Evolutionary conservation across 2,329 filamentous ascomycete species (phyloP), one percentile per base, ranked within the genome.

Genomic region (Sarocladium kiliense): DNA sequence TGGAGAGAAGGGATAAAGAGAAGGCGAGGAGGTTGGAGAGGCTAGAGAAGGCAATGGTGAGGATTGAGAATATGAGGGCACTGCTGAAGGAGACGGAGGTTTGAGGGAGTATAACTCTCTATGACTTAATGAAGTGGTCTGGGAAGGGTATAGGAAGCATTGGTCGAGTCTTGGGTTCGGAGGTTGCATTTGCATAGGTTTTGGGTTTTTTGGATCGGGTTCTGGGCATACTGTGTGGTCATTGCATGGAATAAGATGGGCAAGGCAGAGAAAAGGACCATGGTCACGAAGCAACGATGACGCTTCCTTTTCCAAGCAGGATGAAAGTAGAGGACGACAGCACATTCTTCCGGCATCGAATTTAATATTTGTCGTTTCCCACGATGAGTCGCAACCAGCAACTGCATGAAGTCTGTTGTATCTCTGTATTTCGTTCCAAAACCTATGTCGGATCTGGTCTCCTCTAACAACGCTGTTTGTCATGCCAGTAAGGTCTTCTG

Each of bases 1-100:
- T 94, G 21, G 88, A 92, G 72, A 73, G 77, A 62, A 75, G 88
- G 58, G 89, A 93, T 57, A 71, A 67, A 49, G 88, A 91, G 61
- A 90, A 91, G 76, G 77, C 79, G 63, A 77, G 76, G 56, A 73
- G 89, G 53, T 66, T 94, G 59, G 88, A 90, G 57, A 76, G 80
- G 63, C 66, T 94, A 54, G 89, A 94, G 73, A 77, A 80, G 34
- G 88, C 88, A 18, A 79, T 92, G 65, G 77, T 72, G 49, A 77
- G 88, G 63, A 88, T 93, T 62, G 87, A 91, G 66, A 77, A 86
- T 59, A 87, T 89, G 3, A 81, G 84, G 65, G 75, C 76, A 3
- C 65, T 92, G 65, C 64, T 91, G 58, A 73, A 69, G 18, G 70
- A 72, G 56, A 60, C 56, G 25, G 56, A 60, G 51, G 25, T 18